Conservation (phyloP, 2,329 filamentous ascomycete genomes). For the Penicillium sp. region DNA sequence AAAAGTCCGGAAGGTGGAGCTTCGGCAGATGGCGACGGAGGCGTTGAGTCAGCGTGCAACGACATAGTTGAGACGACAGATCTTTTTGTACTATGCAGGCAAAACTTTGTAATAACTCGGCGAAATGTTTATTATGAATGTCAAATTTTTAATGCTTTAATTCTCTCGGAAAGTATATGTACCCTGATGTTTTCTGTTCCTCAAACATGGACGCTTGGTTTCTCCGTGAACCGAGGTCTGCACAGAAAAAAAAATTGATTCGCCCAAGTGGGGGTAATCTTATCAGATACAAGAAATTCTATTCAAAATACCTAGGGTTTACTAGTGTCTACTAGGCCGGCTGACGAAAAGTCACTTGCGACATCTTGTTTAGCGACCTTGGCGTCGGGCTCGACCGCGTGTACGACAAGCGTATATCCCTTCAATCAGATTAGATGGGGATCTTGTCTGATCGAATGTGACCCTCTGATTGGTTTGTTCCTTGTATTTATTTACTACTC, state of each 20-base stretch:
- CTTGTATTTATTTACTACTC: not conserved
- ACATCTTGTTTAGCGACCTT: not conserved
- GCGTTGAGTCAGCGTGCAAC: constrained; percentile 36
- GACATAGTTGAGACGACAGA: not conserved
- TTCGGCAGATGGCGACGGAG: constrained; percentile 50
- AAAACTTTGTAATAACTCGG: not conserved
- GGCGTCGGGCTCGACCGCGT: constrained; percentile 1
- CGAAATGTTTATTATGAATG: not conserved
- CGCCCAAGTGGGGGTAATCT: not conserved
- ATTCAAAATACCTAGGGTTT: not conserved
- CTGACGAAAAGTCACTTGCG: not conserved
- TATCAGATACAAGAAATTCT: not conserved
- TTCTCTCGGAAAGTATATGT: not conserved
- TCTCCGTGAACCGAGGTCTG: not conserved
- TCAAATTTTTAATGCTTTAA: no score
- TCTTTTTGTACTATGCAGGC: not conserved
- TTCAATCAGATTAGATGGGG: constrained; percentile 32
- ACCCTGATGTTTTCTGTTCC: not conserved
- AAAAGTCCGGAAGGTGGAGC: constrained; percentile 64
- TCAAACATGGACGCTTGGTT: no score
- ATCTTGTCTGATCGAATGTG: constrained; percentile 29
- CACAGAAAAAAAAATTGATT: not conserved
- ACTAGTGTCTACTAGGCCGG: not conserved
- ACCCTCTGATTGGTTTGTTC: not conserved
- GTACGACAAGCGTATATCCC: not conserved